phyloP scores from a whole-genome alignment of 768 basidiomycete species.

The Leucocoprinus leucothites region DNA sequence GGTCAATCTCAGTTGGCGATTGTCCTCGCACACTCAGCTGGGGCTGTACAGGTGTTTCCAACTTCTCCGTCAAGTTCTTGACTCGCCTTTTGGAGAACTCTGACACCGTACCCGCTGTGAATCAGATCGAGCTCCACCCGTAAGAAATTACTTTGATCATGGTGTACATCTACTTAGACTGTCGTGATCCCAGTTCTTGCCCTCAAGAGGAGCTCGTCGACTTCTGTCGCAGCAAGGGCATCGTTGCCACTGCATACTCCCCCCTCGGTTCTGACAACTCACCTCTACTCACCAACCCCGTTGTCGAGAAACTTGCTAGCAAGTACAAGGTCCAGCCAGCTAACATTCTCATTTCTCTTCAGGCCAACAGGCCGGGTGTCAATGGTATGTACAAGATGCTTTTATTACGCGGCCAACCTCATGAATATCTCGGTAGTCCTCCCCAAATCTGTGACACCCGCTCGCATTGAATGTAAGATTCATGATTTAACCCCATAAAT shows the following conservation, averaged over 20 bases:
- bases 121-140: constrained; percentile 80
- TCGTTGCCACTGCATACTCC: constrained; percentile 74
- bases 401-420: not conserved
- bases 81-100: constrained; percentile 56
- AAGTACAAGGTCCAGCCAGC: constrained; percentile 57
- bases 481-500: not conserved
- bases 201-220: constrained; percentile 64
- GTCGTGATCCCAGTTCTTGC: constrained; percentile 42
- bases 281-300: constrained; percentile 58
- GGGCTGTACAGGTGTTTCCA: constrained; percentile 50
- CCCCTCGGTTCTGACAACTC: constrained; percentile 73
- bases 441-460: constrained; percentile 72
- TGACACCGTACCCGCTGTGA: constrained; percentile 67
- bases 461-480: constrained; percentile 44
- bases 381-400: constrained; percentile 33
- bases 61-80: constrained; percentile 65
- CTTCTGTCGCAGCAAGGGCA: constrained; percentile 60
- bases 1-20: not conserved
- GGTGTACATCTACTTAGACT: not conserved
- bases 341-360: constrained; percentile 70
- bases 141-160: constrained; percentile 25
- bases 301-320: constrained; percentile 59
- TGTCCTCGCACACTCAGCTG: not conserved
- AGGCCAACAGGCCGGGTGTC: constrained; percentile 63
- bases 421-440: constrained; percentile 39